A percentile compares a stretch with the other conserved stretches of the same genome.
These are phyloP conservation scores for Lepidium aucheri DNA, from an alignment of 345 rosid species.

Conservation along the genomic window DNA sequence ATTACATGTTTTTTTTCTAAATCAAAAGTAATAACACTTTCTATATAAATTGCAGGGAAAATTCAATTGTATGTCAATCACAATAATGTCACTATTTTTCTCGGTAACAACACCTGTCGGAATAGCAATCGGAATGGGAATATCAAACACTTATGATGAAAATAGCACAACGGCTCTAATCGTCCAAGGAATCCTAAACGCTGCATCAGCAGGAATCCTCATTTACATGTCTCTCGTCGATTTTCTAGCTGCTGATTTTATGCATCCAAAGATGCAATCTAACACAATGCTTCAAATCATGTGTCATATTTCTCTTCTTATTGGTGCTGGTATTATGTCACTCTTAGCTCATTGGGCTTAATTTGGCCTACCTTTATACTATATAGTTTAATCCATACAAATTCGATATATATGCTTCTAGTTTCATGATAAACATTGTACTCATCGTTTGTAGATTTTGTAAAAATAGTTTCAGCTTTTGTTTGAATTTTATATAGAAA, in stretches of 20 bases:
- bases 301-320: constrained; percentile 33
- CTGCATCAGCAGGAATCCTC: constrained; percentile 59
- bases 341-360: constrained; percentile 33
- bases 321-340: constrained; percentile 49
- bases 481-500: no score
- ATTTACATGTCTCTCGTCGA: constrained; percentile 72
- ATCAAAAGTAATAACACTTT: not conserved
- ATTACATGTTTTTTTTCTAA: not conserved
- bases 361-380: not conserved
- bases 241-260: constrained; percentile 51
- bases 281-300: constrained; percentile 36
- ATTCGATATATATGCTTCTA: no score
- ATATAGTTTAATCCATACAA: not conserved
- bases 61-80: constrained; percentile 27
- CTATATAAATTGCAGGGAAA: constrained; percentile 32
- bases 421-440: no score
- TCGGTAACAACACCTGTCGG: constrained; percentile 52
- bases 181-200: constrained; percentile 41
- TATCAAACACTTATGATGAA: constrained; percentile 33
- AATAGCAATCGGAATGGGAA: constrained; percentile 47
- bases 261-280: constrained; percentile 41
- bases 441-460: no score
- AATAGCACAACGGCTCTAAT: constrained; percentile 35
- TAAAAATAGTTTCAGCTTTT: no score
- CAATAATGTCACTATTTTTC: constrained; percentile 42